Evolutionary conservation across 176 grass and related monocot genomes (phyloP).

Genomic region (Musa beccarii): DNA sequence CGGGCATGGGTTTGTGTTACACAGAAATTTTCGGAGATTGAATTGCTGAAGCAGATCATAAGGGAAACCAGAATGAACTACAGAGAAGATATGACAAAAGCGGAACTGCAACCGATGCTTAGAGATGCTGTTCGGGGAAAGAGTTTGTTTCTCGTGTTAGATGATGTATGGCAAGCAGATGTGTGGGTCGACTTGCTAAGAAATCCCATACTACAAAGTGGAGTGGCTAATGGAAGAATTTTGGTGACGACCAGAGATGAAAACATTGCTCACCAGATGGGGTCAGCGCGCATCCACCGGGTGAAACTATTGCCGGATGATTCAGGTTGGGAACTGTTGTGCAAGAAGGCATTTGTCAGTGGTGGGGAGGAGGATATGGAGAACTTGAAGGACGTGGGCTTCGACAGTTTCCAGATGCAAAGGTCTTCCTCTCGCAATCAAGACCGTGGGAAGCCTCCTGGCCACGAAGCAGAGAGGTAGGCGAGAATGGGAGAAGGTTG

Average conservation of each 20-base stretch:
- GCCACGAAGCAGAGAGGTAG: neutral
- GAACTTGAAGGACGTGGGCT: neutral
- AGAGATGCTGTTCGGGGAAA: neutral
- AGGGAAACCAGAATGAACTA: neutral
- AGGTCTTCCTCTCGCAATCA: neutral
- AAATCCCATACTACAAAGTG: slow-evolving; percentile 13
- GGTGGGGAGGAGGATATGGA: neutral
- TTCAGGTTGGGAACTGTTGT: neutral
- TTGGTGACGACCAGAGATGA: slow-evolving; percentile 20
- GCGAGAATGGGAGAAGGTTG: neutral
- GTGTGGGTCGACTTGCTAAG: slow-evolving; percentile 23
- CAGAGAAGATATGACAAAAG: neutral
- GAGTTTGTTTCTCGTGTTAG: slow-evolving; percentile 28
- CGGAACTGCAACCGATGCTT: slow-evolving; percentile 14
- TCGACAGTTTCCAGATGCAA: neutral
- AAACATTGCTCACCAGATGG: neutral
- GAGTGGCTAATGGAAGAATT: slow-evolving; percentile 4
- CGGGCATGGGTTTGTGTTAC: slow-evolving; percentile 30
- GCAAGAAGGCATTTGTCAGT: neutral
- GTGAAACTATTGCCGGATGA: neutral
- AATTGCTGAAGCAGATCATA: slow-evolving; percentile 26
- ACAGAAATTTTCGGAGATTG: slow-evolving; percentile 8
- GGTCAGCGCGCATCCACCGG: neutral
- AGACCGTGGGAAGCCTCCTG: neutral
- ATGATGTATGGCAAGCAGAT: slow-evolving; percentile 33